phyloP scores from a whole-genome alignment of 2,329 filamentous ascomycete genomes.

The Diplocarpon mali region DNA sequence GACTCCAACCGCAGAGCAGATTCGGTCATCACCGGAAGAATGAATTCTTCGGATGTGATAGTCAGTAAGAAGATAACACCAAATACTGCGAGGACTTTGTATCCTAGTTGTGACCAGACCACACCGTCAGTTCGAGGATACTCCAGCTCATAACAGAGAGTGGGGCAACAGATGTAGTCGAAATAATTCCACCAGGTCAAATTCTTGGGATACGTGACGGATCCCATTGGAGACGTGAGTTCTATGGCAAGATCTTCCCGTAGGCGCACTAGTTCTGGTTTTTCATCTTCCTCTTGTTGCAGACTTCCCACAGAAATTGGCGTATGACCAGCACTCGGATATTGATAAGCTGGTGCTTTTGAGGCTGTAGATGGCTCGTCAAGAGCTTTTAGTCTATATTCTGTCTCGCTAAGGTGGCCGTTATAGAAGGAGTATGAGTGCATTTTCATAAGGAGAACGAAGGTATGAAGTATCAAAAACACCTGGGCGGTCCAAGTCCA shows the following conservation, averaged over 20 bases:
- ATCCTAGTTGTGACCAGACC: conserved; percentile 70
- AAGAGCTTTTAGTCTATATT: conserved; percentile 67
- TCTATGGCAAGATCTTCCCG: conserved; percentile 84
- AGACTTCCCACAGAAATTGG: conserved; percentile 16
- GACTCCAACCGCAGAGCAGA: conserved; percentile 45
- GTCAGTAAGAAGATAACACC: conserved; percentile 94
- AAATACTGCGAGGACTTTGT: conserved; percentile 82
- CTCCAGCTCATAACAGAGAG: conserved; percentile 93
- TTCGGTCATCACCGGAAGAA: conserved; percentile 76
- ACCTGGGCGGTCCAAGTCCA: conserved; percentile 99
- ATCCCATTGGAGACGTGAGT: conserved; percentile 80
- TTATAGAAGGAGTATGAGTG: conserved; percentile 99
- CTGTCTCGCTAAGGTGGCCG: conserved; percentile 80
- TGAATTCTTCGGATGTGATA: conserved; percentile 86
- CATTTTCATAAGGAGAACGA: conserved; percentile 97
- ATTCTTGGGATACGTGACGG: conserved; percentile 82
- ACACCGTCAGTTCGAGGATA: conserved; percentile 73
- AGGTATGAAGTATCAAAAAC: conserved; percentile 81
- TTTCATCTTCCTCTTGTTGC: conserved; percentile 29
- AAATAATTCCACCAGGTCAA: conserved; percentile 71
- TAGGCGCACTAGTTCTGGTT: conserved; percentile 49
- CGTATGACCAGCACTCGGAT: conserved; percentile 40
- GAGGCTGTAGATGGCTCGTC: conserved; percentile 65
- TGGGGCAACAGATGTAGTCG: conserved; percentile 86
- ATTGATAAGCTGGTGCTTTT: conserved; percentile 62